Percentiles rank a stretch among this genome's conserved stretches.
Evolutionary conservation across 1,284 basidiomycete species (phyloP).

Genomic region (Neolentinus lepideus): DNA sequence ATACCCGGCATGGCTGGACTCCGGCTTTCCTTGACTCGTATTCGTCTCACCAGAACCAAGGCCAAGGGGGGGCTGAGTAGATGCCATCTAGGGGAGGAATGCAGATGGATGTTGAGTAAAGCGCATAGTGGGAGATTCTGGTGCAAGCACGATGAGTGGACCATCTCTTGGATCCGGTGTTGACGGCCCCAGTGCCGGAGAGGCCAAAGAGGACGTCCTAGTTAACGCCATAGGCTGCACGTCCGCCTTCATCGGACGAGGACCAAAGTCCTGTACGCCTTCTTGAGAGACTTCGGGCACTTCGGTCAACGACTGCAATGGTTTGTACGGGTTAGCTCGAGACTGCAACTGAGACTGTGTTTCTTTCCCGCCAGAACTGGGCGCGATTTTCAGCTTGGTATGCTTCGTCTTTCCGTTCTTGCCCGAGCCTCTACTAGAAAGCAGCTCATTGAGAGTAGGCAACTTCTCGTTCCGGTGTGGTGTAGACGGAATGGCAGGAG

Average conservation of each 20-base stretch:
- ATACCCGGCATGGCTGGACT: conserved; percentile 2
- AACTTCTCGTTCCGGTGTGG: conserved; percentile 16
- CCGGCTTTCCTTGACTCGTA: neutral
- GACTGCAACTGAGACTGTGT: neutral
- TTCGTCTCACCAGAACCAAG: neutral
- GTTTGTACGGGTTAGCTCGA: neutral
- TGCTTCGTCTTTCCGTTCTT: conserved; percentile 10
- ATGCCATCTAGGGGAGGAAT: conserved; percentile 32
- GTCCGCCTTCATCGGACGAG: conserved; percentile 3
- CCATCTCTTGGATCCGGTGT: conserved; percentile 14
- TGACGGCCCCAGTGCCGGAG: conserved; percentile 30
- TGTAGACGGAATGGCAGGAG: conserved; percentile 17
- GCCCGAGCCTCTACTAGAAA: conserved; percentile 14
- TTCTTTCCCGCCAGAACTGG: neutral
- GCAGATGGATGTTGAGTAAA: conserved; percentile 27
- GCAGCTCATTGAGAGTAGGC: conserved; percentile 25
- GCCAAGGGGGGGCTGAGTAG: conserved; percentile 25
- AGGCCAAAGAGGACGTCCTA: conserved; percentile 34
- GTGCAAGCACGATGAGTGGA: conserved; percentile 1
- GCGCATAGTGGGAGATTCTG: conserved; percentile 27
- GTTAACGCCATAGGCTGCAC: conserved; percentile 15
- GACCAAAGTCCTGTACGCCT: conserved; percentile 1
- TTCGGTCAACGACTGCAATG: neutral
- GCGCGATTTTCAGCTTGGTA: neutral
- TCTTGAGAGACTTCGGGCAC: neutral